Percentiles rank a stretch among this genome's conserved stretches.
Conservation (phyloP, 768 basidiomycete species). For the Lactifluus subvellereus region DNA sequence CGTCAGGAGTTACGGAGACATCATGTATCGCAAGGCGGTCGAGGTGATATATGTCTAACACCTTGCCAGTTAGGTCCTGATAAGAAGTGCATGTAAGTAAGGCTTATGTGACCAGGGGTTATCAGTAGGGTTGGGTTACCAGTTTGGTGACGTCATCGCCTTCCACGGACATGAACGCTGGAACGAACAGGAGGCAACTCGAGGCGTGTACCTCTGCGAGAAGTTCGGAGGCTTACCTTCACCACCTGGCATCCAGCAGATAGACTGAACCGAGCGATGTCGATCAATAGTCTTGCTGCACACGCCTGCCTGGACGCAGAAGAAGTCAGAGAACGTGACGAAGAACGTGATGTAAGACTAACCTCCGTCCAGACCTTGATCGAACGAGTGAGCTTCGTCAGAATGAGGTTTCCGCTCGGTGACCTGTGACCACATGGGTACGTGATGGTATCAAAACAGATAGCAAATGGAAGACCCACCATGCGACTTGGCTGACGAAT, state of each 20-base stretch:
- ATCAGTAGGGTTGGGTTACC: slow-evolving; percentile 33
- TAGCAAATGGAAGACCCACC: slow-evolving; percentile 35
- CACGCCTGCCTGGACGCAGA: slow-evolving; percentile 50
- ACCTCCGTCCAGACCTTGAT: slow-evolving; percentile 74
- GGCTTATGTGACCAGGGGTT: background rate
- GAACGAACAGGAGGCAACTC: background rate
- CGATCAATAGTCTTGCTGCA: slow-evolving; percentile 62
- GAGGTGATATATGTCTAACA: slow-evolving; percentile 53
- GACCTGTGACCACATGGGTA: slow-evolving; percentile 41
- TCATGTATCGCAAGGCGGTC: slow-evolving; percentile 61
- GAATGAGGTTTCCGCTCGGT: slow-evolving; percentile 51
- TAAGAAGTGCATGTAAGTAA: background rate
- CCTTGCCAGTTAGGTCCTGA: slow-evolving; percentile 55
- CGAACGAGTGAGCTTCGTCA: slow-evolving; percentile 59
- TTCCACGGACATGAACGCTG: slow-evolving; percentile 70
- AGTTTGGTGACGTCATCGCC: slow-evolving; percentile 54
- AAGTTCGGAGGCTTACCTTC: slow-evolving; percentile 38
- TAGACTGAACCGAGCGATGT: slow-evolving; percentile 48
- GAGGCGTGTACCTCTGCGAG: slow-evolving; percentile 1
- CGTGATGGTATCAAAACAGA: background rate
- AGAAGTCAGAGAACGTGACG: slow-evolving; percentile 5
- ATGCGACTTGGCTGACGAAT: slow-evolving; percentile 75
- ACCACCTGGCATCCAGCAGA: slow-evolving; percentile 64
- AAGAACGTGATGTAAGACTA: slow-evolving; percentile 21
- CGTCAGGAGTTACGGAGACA: slow-evolving; percentile 64